Evolutionary conservation across 352 stramenopile species (phyloP), one percentile per base, ranked within the genome.

Genomic region (Hyaloperonospora arabidopsidis): DNA sequence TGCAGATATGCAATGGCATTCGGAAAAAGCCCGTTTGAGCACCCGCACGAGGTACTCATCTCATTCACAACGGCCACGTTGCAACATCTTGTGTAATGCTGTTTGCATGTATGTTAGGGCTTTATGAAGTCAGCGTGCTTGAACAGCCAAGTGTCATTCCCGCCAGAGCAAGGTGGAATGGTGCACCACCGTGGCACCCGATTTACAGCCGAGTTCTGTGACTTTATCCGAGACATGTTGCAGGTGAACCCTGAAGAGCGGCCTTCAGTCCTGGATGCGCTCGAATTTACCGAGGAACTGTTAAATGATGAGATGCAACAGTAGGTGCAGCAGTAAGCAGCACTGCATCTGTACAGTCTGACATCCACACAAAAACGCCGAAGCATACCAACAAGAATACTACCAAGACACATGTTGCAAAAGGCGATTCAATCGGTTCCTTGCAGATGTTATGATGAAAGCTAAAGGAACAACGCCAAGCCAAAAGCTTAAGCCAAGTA

Each of bases 201-300:
- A 38, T 93, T 85, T 65, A 79, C 81, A 25, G 54, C 61, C 56
- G 84, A 93, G 54, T 93, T 93, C 46, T 92, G 81, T 57, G 81
- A 93, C 34, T 93, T 93, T 32, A 90, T 93, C 39, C 79, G 79
- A 5, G 81, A 92, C 41, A 93, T 93, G 84, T 72, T 93, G 36
- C 81, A 89, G 44, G 79, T 74, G 25, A 89, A 90, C 54, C 77
- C 84, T 3, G 77, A 90, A 34, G 82, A 93, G 61, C 72, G 84
- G 1, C 82, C 81, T 21, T 89, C 81, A 5, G 70, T 89, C 14
- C 59, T 89, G 44, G 82, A 93, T 45, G 78, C 82, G 7, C 65
- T 93, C 28, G 82, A 92, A 63, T 92, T 92, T 65, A 76, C 82
- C 4, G 76, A 85, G 40, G 82, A 93, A 45, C 58, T 93, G 23